Conservation (phyloP, 2,329 filamentous ascomycete genomes). For the Zelopaecilomyces penicillatus region DNA sequence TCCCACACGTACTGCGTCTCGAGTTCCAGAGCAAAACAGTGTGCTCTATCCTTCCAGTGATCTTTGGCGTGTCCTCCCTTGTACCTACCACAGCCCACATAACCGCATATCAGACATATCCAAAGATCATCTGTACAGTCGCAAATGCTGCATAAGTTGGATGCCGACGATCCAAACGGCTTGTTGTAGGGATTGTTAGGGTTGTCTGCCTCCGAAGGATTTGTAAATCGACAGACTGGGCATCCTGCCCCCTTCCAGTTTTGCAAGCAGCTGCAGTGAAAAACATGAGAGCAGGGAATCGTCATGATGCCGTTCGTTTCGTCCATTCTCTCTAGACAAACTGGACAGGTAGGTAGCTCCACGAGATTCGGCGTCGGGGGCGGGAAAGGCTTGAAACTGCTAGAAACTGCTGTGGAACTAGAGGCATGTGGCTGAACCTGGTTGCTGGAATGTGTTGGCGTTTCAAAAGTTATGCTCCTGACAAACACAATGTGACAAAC, state of each 20-base stretch:
- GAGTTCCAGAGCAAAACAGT: conserved; percentile 89
- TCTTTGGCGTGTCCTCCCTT: conserved; percentile 89
- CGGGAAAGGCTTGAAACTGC: conserved; percentile 49
- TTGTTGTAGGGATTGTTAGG: conserved; percentile 41
- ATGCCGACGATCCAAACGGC: conserved; percentile 50
- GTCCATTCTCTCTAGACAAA: conserved; percentile 96
- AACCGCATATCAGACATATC: conserved; percentile 92
- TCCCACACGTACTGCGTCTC: conserved; percentile 96
- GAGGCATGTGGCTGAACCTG: conserved; percentile 54
- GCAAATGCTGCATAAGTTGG: conserved; percentile 74
- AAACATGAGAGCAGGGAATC: conserved; percentile 94
- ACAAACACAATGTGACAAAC: conserved; percentile 94
- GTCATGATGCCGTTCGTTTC: conserved; percentile 92
- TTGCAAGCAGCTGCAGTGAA: conserved; percentile 91
- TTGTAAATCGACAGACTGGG: conserved; percentile 87
- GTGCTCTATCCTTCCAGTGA: conserved; percentile 82
- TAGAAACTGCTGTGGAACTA: conserved; percentile 30
- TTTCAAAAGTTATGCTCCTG: conserved; percentile 80
- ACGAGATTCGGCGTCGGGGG: conserved; percentile 72
- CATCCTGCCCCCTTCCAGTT: conserved; percentile 95
- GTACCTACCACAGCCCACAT: conserved; percentile 88
- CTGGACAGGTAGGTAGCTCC: conserved; percentile 90
- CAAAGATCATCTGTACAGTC: conserved; percentile 76
- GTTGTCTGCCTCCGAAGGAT: conserved; percentile 34
- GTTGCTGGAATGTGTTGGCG: conserved; percentile 40